Base-by-base conservation (phyloP, 345 rosid species). In the Populus davidiana region DNA sequence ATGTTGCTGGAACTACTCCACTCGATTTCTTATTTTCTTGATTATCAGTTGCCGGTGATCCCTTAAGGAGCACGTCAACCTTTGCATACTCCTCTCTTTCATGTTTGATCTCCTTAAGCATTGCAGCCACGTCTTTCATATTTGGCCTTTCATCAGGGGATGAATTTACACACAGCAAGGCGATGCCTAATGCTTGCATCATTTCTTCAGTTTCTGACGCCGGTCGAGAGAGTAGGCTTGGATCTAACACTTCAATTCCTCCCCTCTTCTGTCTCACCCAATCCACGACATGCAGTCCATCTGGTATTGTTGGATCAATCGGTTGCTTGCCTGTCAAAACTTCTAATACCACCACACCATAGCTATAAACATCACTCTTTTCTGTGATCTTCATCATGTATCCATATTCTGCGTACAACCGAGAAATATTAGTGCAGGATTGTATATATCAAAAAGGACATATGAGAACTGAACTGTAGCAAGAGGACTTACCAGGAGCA, bases 331-430 rank as follows among this genome's bases (percentile, higher is more conserved):
- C 99, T 0, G 97, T 96, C 63, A 96, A 64, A 50, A 96, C 97
- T 86, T 93, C 97, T 23, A 96, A 83, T 16, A 89, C 87, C 54
- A 96, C 97, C 35, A 96, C 93, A 0, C 96, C 99, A 17, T 90
- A 95, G 93, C 99, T 95, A 75, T 95, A 95, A 43, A 95, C 96
- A 74, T 95, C 98, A 36, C 97, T 93, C 47, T 95, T 95, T 86
- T 95, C 97, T 77, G 99, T 93, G 41, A 96, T 96, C 87, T 93
- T 96, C 99, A 91, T 90, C 91, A 89, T 90, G 79, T 89, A 92
- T 35, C 98, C 97, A 76, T 96, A 96, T 83, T 96, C 99, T 96
- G 88, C 73, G 72, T 35, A 75, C 59, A 75, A 21, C 1, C 65
- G 33, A 25, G 33, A 31, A 20, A 67, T 43, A 77, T 67, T 47